Evolutionary conservation across 2,329 filamentous ascomycete genomes (phyloP), one percentile per base, ranked within the genome.

Genomic region (Drechslerella stenobrocha): DNA sequence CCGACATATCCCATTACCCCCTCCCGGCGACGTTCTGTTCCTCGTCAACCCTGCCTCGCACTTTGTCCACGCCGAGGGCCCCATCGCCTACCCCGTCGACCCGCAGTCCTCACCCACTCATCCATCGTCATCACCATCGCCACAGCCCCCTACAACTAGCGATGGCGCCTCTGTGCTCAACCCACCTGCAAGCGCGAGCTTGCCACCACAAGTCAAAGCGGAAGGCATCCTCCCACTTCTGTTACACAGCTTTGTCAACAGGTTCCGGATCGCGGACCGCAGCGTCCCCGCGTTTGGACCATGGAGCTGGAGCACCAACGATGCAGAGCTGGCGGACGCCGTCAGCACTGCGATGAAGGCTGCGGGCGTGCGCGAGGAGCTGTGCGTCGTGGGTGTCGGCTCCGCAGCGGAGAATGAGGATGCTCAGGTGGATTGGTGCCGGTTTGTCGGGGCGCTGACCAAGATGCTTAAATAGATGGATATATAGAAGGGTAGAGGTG

Each of bases 1-100:
- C 35, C 55, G 56, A 1, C 18, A 51, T 13, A 35, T 70, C 22
- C 60, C 55, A 4, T 8, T 59, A 3, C 1, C 51, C 1, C 63
- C 57, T 3, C 51, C 58, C 23, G 30, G 44, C 8, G 50, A 48
- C 8, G 18, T 58, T 18, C 51, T 57, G 18, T 70, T 56, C 52
- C 34, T 57, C 26, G n/a, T 64, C 26, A 65, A 45, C 28, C 42
- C 37, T 11, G 22, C 28, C 11, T 61, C 65, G 20, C 13, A 44
- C 13, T 70, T 55, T 26, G 23, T 61, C 23, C 42, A 65, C 26
- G 47, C 45, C 5, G 45, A 47, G 28, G 53, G 58, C 1, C 51
- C 52, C 1, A 13, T 71, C 3, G 45, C 15, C 1, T 61, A 61
- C 18, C 32, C 48, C 18, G 20, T 32, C 30, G 22, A n/a, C 32